phyloP scores from a whole-genome alignment of 805 yeast genomes.

The Saturnispora saitoi region DNA sequence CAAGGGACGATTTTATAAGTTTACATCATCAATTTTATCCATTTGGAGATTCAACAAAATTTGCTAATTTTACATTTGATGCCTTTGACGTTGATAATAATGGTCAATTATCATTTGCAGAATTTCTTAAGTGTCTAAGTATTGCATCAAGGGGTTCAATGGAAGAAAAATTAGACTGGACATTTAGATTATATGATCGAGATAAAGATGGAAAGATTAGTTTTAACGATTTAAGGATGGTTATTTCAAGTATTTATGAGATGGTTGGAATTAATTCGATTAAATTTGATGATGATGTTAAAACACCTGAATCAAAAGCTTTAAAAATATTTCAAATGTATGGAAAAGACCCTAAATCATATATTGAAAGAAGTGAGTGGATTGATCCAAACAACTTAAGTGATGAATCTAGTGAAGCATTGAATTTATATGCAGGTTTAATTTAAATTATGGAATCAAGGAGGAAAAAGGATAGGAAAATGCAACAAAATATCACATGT shows the following conservation, averaged over 20 bases:
- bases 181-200: slow-evolving; percentile 79
- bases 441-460: slow-evolving; percentile 10
- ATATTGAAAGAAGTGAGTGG: slow-evolving; percentile 74
- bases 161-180: slow-evolving; percentile 84
- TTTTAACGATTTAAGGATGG: slow-evolving; percentile 69
- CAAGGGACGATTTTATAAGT: slow-evolving; percentile 80
- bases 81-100: slow-evolving; percentile 79
- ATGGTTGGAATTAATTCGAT: slow-evolving; percentile 92
- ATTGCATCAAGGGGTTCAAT: slow-evolving; percentile 78
- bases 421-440: slow-evolving; percentile 41
- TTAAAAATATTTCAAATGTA: slow-evolving; percentile 44
- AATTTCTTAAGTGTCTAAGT: slow-evolving; percentile 81
- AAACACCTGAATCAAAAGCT: slow-evolving; percentile 83
- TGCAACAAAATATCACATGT: background rate
- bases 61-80: slow-evolving; percentile 78
- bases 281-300: slow-evolving; percentile 76
- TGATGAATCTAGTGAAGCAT: slow-evolving; percentile 65
- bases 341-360: background rate
- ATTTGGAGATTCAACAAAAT: slow-evolving; percentile 92
- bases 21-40: slow-evolving; percentile 97
- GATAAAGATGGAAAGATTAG: slow-evolving; percentile 69
- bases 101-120: slow-evolving; percentile 84
- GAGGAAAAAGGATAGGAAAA: background rate
- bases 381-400: slow-evolving; percentile 72
- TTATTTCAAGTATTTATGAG: slow-evolving; percentile 77